These are phyloP conservation scores for Leptographium radiaticola DNA, from an alignment of 2,329 filamentous ascomycete species.

Conservation along the genomic window DNA sequence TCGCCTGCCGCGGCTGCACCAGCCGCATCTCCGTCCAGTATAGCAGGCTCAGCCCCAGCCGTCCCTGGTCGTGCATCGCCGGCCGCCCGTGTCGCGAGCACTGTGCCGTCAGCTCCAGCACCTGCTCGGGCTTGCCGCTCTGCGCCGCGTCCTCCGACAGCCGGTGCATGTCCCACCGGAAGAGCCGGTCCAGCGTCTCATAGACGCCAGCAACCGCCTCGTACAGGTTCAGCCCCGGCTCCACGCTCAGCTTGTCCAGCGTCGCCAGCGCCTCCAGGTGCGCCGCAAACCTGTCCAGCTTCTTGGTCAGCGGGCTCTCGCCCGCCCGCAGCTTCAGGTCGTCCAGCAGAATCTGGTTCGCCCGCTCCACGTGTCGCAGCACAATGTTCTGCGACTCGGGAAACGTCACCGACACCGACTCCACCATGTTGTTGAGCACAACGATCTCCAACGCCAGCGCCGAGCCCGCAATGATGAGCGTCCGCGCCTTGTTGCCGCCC, in stretches of 20 bases:
- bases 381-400: conserved; percentile 46
- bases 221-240: conserved; percentile 59
- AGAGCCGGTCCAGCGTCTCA: conserved; percentile 54
- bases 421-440: conserved; percentile 47
- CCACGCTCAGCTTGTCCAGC: conserved; percentile 58
- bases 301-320: conserved; percentile 56
- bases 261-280: conserved; percentile 59
- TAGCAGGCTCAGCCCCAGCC: conserved; percentile 57
- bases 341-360: conserved; percentile 50
- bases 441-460: conserved; percentile 49
- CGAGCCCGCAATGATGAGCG: conserved; percentile 48
- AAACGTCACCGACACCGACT: conserved; percentile 49
- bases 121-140: conserved; percentile 31
- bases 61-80: conserved; percentile 53
- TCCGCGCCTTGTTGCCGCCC: conserved; percentile 34
- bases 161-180: conserved; percentile 54
- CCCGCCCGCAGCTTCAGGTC: conserved; percentile 48
- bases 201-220: conserved; percentile 65
- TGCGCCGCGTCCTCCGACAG: conserved; percentile 35
- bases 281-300: conserved; percentile 53
- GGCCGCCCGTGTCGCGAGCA: conserved; percentile 60
- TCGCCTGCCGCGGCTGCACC: conserved; percentile 22
- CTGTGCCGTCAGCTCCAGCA: conserved; percentile 43
- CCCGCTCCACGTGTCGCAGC: conserved; percentile 45
- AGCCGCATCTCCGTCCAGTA: conserved; percentile 61